Base-by-base conservation (phyloP, 805 yeast genomes). In the Saccharomycopsis sp. region DNA sequence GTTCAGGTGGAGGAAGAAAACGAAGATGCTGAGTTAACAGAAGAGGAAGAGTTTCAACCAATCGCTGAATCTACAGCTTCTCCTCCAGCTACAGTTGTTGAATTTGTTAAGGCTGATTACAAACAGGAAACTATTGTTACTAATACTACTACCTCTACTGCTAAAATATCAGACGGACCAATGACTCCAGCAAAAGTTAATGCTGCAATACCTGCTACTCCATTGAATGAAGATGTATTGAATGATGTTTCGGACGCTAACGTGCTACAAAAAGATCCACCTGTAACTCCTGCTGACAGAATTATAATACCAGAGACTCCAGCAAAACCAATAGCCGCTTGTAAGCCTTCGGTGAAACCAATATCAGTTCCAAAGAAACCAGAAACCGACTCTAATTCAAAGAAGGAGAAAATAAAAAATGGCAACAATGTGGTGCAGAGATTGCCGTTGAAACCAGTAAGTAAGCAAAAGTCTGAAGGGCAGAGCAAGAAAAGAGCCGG, bases 1-100 rank as follows among this genome's bases (percentile, higher is more conserved):
- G 78, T 75, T 19, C 79, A 76, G 44, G 79, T 76, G 19, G 49
- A 44, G 12, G 78, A 76, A 42, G 58, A 55, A 5, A 17, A 19
- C 2, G 52, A 59, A 2, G 63, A 60, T 22, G 47, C 59, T 22
- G 62, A 61, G 24, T 42, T 57, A 35, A 61, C 63, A n/a, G 63
- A 61, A 42, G 63, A 54, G 15, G 56, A 54, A 47, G 35, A 22
- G 8, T 25, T 44, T 19, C 49, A 44, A 17, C 49, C 49, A 44
- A 17, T 19, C 3, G 3, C 49, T 44, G 22, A 44, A 44, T 44
- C 22, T n/a, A 44, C 22, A 17, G 49, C 22, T 17, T 5, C 22
- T 19, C 12, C 38, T 12, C 49, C 49, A 17, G 49, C 49, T 44
- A 44, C 49, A 7, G 49, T 44, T 8, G 49, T 44, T 44, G 49